Percentiles rank a stretch among this genome's conserved stretches.
Conservation (phyloP, 139 green algal genomes). For the Diplosphaera chodatii region DNA sequence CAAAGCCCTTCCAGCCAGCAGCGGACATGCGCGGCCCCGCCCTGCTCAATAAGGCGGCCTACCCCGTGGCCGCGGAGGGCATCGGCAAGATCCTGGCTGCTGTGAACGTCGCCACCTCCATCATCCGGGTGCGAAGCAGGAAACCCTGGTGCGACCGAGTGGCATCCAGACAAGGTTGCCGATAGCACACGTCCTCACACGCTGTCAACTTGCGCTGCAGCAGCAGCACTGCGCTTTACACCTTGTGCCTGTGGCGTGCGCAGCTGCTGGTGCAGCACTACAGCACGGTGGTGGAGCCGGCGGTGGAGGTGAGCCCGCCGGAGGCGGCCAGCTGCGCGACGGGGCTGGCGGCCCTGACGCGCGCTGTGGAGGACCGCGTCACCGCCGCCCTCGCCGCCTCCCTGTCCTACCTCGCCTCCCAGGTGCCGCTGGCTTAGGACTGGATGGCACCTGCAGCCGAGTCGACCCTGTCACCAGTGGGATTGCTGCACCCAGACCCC, state of each 20-base stretch:
- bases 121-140: slow-evolving; percentile 14
- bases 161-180: too few relatives aligned
- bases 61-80: slow-evolving; percentile 6
- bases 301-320: slow-evolving; percentile 17
- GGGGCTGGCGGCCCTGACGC: slow-evolving; percentile 39
- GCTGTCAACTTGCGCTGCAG: too few relatives aligned
- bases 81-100: slow-evolving; percentile 39
- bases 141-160: too few relatives aligned
- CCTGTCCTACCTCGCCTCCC: slow-evolving; percentile 38
- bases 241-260: too few relatives aligned
- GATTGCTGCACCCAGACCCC: too few relatives aligned
- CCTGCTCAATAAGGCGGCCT: slow-evolving; percentile 16
- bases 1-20: slow-evolving; percentile 13
- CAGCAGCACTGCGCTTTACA: too few relatives aligned
- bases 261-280: slow-evolving; percentile 43
- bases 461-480: too few relatives aligned
- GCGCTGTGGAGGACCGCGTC: slow-evolving; percentile 40
- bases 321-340: slow-evolving; percentile 28
- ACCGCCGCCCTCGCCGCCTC: slow-evolving; percentile 30
- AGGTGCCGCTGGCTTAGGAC: too few relatives aligned
- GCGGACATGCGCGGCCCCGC: slow-evolving; percentile 1
- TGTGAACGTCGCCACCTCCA: slow-evolving; percentile 19
- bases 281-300: slow-evolving; percentile 23
- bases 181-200: too few relatives aligned
- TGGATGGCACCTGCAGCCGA: too few relatives aligned